Base-by-base conservation (phyloP, 306 rosid genomes). In the Begonia loranthoides region DNA sequence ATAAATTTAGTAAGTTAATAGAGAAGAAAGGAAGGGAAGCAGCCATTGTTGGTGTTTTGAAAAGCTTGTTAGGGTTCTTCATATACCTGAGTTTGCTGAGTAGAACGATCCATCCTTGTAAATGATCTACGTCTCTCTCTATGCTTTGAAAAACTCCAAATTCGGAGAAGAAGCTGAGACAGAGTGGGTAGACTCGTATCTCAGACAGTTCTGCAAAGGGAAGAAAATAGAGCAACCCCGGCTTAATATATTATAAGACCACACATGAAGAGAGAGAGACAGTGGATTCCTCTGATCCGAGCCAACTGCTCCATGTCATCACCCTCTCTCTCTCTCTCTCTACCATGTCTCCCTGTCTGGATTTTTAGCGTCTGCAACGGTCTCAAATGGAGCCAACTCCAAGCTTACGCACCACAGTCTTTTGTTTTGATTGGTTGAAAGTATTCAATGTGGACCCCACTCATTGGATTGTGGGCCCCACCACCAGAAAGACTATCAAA, bases 321-420 rank as follows among this genome's bases (percentile, higher is more conserved):
- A 17, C 5, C 13, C 33, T 13, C 0, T 34, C 19, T 34, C 41
- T 14, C 10, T 53, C 21, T 52, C 9, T 36, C 43, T 53, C 14
- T 53, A 6, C 38, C n/a, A 43, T 17, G 58, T 55, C 49, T 38
- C 41, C n/a, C n/a, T n/a, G n/a, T n/a, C n/a, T n/a, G n/a, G n/a
- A n/a, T n/a, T n/a, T n/a, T n/a, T 54, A 15, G 2, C 16, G 12
- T 21, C 9, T 5, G 40, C 51, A 56, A 19, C 51, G 60, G 60
- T 56, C 43, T 56, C 51, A 56, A 17, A 56, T n/a, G 60, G 17
- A 45, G 51, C 60, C 60, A 56, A 56, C 3, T n/a, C n/a, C n/a
- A n/a, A 54, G 10, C 13, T 14, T 9, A 55, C 16, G 41, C 48
- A 39, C 21, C 24, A 5, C 10, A 39, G 52, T 49, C 52, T 28